Evolutionary conservation across 352 stramenopile genomes (phyloP).

Genomic region (Pythium dissimile): DNA sequence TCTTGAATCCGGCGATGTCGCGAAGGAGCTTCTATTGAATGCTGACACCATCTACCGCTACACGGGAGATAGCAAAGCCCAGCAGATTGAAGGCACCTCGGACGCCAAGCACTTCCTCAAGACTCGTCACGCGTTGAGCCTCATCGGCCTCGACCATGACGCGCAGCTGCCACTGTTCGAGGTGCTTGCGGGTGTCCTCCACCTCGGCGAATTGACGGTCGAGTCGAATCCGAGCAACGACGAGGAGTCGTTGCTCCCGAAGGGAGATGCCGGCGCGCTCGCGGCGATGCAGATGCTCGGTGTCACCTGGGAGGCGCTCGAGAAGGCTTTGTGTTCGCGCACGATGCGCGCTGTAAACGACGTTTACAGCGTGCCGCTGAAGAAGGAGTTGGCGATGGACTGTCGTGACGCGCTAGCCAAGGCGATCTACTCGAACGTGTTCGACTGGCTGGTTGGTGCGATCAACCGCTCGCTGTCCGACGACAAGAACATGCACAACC

Average conservation of each 20-base stretch:
- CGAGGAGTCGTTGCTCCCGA: conserved; percentile 66
- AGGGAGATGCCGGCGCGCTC: conserved; percentile 37
- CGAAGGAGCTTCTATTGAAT: conserved; percentile 49
- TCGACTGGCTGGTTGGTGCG: conserved; percentile 87
- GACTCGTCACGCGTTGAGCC: conserved; percentile 59
- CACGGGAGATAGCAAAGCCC: conserved; percentile 54
- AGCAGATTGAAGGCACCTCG: conserved; percentile 71
- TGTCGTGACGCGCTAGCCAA: conserved; percentile 91
- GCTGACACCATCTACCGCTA: conserved; percentile 53
- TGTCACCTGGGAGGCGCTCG: conserved; percentile 86
- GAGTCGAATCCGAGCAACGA: conserved; percentile 67
- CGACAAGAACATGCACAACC: conserved; percentile 75
- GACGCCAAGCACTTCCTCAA: conserved; percentile 82
- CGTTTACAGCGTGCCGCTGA: conserved; percentile 42
- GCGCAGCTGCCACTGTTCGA: conserved; percentile 92
- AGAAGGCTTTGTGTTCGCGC: conserved; percentile 90
- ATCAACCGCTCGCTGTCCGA: conserved; percentile 91
- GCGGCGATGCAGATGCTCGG: conserved; percentile 85
- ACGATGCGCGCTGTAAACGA: conserved; percentile 79
- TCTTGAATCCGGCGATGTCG: conserved; percentile 47
- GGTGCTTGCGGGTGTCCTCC: conserved; percentile 91
- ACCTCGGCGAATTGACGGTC: conserved; percentile 93
- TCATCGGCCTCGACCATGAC: conserved; percentile 80
- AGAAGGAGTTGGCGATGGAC: conserved; percentile 70
- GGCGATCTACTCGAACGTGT: conserved; percentile 91